Percentiles rank a stretch among this genome's conserved stretches.
phyloP scores from a whole-genome alignment of 495 filamentous ascomycete species.

The Penicillium herquei region DNA sequence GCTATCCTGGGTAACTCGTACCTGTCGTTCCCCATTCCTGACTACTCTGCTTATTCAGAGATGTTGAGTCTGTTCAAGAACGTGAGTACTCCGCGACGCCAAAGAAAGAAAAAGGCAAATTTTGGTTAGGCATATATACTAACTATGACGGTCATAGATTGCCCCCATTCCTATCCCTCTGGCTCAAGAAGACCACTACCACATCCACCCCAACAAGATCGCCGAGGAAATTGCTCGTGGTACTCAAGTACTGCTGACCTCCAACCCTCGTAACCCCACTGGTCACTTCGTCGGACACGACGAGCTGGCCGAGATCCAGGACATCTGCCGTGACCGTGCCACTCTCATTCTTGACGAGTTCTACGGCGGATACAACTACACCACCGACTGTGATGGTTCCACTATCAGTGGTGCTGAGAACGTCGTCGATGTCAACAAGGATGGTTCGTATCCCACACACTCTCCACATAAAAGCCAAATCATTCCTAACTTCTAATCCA shows the following conservation, averaged over 20 bases:
- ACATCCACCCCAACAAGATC: conserved; percentile 90
- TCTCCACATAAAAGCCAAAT: conserved; percentile 22
- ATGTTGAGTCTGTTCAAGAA: conserved; percentile 93
- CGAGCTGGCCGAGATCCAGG: conserved; percentile 81
- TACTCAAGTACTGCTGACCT: conserved; percentile 84
- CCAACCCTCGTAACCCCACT: conserved; percentile 97
- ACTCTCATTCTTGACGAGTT: conserved; percentile 96
- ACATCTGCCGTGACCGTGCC: conserved; percentile 84
- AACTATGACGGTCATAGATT: conserved; percentile 54
- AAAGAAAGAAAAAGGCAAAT: too few relatives aligned
- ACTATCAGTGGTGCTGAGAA: conserved; percentile 87
- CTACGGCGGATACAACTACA: conserved; percentile 95
- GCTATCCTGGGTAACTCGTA: conserved; percentile 92
- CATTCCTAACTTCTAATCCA: conserved; percentile 6
- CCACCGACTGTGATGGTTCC: conserved; percentile 80
- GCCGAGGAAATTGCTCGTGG: conserved; percentile 86
- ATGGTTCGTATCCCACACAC: conserved; percentile 41
- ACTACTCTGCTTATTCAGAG: conserved; percentile 87
- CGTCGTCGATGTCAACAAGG: conserved; percentile 65
- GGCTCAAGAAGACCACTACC: conserved; percentile 77
- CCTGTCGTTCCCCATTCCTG: conserved; percentile 80
- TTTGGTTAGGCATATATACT: conserved; percentile 1
- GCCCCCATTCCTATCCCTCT: conserved; percentile 87
- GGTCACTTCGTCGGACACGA: conserved; percentile 79
- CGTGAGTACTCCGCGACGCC: conserved; percentile 41